phyloP scores from a whole-genome alignment of 352 stramenopile species.

The Stephanocyclus meneghinianus region DNA sequence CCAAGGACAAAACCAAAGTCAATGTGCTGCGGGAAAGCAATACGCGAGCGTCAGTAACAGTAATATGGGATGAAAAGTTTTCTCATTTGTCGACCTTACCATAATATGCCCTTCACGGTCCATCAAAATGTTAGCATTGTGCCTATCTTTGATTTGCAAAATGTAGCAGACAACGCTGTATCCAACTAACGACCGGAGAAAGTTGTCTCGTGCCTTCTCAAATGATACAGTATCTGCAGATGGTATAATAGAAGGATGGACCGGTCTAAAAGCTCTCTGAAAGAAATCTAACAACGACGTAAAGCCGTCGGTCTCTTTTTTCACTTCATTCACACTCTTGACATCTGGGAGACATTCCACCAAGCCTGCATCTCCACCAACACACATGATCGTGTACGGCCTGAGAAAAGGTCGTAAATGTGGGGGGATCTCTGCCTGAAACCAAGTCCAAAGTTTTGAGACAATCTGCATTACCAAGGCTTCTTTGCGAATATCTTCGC shows the following conservation, averaged over 20 bases:
- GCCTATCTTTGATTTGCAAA: conserved; percentile 98
- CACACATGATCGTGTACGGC: conserved; percentile 97
- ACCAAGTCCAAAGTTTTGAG: conserved; percentile 76
- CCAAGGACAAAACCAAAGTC: conserved; percentile 96
- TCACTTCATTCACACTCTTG: conserved; percentile 82
- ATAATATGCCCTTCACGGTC: conserved; percentile 87
- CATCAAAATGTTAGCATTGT: conserved; percentile 96
- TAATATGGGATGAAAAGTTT: not conserved
- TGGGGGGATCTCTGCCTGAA: conserved; percentile 72
- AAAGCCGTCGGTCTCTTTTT: conserved; percentile 78
- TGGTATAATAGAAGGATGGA: conserved; percentile 17
- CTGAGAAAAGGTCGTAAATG: conserved; percentile 81
- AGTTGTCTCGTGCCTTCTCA: conserved; percentile 81
- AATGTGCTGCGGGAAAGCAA: conserved; percentile 84
- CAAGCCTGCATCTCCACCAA: conserved; percentile 90
- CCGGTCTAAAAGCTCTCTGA: conserved; percentile 71
- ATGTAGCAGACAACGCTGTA: conserved; percentile 92
- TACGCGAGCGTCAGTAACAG: not conserved
- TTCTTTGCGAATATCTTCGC: conserved; percentile 84
- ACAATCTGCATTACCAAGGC: conserved; percentile 85
- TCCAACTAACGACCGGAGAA: conserved; percentile 79
- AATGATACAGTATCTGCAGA: conserved; percentile 51
- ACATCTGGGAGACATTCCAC: conserved; percentile 95
- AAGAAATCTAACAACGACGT: conserved; percentile 76
- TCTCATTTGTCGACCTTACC: conserved; percentile 7